phyloP scores from a whole-genome alignment of 1,139 yeast genomes.

The Pichia cactophila region DNA sequence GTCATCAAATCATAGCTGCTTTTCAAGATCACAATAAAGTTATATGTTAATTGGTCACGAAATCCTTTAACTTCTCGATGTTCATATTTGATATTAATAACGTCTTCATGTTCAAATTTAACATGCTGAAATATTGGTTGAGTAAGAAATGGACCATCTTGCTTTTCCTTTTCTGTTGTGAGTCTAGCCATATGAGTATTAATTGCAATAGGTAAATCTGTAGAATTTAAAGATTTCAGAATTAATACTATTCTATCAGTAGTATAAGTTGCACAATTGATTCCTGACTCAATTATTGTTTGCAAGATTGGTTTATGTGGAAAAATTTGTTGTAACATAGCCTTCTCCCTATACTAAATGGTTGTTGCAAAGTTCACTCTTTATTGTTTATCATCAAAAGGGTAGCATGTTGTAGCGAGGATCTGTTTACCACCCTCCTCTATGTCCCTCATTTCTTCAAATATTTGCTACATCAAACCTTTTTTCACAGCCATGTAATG shows the following conservation, averaged over 20 bases:
- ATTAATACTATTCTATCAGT: neutral
- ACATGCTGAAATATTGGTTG: constrained; percentile 53
- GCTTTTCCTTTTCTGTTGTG: constrained; percentile 11
- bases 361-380: neutral
- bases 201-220: constrained; percentile 6
- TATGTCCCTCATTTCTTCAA: too few species aligned
- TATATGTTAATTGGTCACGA: constrained; percentile 48
- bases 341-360: neutral
- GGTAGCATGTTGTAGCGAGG: neutral
- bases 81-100: constrained; percentile 40
- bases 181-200: constrained; percentile 16
- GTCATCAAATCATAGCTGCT: constrained; percentile 52
- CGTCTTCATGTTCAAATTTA: constrained; percentile 36
- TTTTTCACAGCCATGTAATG: too few species aligned
- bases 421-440: too few species aligned
- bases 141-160: constrained; percentile 18
- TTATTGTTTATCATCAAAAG: neutral
- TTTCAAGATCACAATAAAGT: constrained; percentile 40
- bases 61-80: constrained; percentile 45
- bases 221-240: neutral
- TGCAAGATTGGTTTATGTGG: neutral
- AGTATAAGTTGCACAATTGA: neutral
- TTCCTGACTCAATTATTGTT: neutral
- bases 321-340: neutral
- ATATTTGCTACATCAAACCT: too few species aligned